These are phyloP conservation scores for Teratosphaeriaceae sp. DNA, from an alignment of 2,329 filamentous ascomycete species.

Conservation along the genomic window DNA sequence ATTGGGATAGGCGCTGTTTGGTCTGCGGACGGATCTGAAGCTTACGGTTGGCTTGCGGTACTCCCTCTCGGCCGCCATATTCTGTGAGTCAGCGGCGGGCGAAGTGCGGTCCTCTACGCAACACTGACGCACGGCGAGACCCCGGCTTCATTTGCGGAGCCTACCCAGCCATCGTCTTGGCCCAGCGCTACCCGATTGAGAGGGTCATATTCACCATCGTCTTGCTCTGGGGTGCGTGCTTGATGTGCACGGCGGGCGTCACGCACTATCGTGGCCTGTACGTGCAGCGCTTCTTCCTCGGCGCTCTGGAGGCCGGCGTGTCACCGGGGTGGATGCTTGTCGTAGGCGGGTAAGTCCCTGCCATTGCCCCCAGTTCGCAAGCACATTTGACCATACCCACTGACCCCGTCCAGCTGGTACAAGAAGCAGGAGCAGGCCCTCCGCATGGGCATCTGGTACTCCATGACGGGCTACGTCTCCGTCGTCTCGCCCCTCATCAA, in stretches of 20 bases:
- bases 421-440: slow-evolving; percentile 24
- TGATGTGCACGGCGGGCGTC: slow-evolving; percentile 33
- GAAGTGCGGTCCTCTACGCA: no score
- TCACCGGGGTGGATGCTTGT: slow-evolving; percentile 53
- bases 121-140: no score
- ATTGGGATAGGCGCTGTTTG: slow-evolving; percentile 39
- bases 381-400: neutral
- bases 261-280: slow-evolving; percentile 33
- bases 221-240: slow-evolving; percentile 29
- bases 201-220: slow-evolving; percentile 37
- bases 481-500: slow-evolving; percentile 43
- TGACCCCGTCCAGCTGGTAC: slow-evolving; percentile 16
- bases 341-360: slow-evolving; percentile 27
- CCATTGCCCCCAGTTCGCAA: no score
- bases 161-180: slow-evolving; percentile 39
- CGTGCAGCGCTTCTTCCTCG: slow-evolving; percentile 49
- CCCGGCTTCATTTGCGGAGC: slow-evolving; percentile 44
- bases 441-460: slow-evolving; percentile 26
- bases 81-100: no score
- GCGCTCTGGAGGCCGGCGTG: slow-evolving; percentile 50
- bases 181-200: slow-evolving; percentile 42
- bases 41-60: slow-evolving; percentile 39
- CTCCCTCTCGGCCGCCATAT: slow-evolving; percentile 40
- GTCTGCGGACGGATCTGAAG: slow-evolving; percentile 35
- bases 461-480: slow-evolving; percentile 38